A percentile compares a stretch with the other conserved stretches of the same genome.
Conservation (phyloP, 2,329 filamentous ascomycete species). For the Exophiala bonariae region DNA sequence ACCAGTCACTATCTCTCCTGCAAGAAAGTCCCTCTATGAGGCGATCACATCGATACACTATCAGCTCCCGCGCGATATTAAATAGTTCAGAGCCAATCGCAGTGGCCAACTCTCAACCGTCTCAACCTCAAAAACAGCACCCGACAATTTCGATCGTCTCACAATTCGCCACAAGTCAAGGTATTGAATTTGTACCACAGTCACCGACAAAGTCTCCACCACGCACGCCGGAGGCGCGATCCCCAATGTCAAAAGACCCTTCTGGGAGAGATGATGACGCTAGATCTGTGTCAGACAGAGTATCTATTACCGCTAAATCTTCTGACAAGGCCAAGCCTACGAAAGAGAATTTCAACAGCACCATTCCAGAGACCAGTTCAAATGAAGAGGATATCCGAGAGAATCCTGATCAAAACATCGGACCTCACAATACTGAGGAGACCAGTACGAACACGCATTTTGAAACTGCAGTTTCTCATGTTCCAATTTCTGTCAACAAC, state of each 20-base stretch:
- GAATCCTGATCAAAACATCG: background rate
- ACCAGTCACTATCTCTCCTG: slow-evolving; percentile 5
- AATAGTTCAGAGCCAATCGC: slow-evolving; percentile 18
- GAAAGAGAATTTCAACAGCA: slow-evolving; percentile 2
- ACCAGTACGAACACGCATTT: slow-evolving; percentile 8
- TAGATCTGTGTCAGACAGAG: too few species aligned
- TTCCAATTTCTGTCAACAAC: slow-evolving; percentile 5
- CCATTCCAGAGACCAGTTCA: slow-evolving; percentile 24
- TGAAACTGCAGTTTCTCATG: slow-evolving; percentile 22
- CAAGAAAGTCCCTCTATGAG: slow-evolving; percentile 21
- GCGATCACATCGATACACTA: slow-evolving; percentile 1
- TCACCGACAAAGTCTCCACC: slow-evolving; percentile 12
- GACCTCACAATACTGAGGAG: background rate
- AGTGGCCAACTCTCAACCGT: slow-evolving; percentile 25
- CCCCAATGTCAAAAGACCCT: background rate
- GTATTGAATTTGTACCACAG: slow-evolving; percentile 24
- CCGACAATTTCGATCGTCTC: background rate
- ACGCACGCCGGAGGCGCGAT: background rate
- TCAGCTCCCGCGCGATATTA: background rate
- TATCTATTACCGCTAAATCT: too few species aligned
- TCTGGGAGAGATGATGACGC: background rate
- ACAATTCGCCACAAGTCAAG: slow-evolving; percentile 11
- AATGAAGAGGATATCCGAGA: slow-evolving; percentile 10
- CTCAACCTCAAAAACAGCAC: slow-evolving; percentile 9
- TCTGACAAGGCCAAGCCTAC: too few species aligned